A percentile compares a stretch with the other conserved stretches of the same genome.
These are phyloP conservation scores for Dendrostoma leiphaemia DNA, from an alignment of 2,329 filamentous ascomycete genomes.

Conservation along the genomic window DNA sequence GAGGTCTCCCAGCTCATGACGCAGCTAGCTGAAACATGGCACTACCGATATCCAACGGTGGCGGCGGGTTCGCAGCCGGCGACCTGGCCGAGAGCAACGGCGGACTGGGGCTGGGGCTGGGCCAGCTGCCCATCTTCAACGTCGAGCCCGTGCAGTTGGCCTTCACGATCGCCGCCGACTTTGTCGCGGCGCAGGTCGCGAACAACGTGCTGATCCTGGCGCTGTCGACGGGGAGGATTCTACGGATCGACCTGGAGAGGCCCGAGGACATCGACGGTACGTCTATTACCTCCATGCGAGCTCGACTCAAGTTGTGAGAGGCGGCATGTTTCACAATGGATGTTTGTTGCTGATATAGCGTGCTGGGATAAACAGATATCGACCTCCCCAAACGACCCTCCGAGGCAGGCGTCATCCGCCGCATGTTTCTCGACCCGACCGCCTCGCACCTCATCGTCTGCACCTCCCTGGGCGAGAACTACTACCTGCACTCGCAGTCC, in stretches of 20 bases:
- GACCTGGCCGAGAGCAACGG: conserved; percentile 51
- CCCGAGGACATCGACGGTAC: conserved; percentile 91
- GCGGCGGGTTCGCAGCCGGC: conserved; percentile 61
- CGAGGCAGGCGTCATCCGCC: conserved; percentile 87
- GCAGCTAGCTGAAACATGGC: conserved; percentile 51
- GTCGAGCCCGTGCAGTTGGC: conserved; percentile 89
- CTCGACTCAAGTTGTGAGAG: too few species aligned
- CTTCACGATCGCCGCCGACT: conserved; percentile 92
- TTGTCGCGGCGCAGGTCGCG: conserved; percentile 92
- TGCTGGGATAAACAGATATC: conserved; percentile 64
- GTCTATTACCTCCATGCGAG: too few species aligned
- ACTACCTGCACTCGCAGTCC: conserved; percentile 95
- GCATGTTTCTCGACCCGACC: conserved; percentile 96
- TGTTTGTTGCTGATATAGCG: not conserved
- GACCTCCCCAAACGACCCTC: conserved; percentile 91
- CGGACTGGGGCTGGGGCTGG: too few species aligned
- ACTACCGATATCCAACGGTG: conserved; percentile 66
- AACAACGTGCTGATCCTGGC: conserved; percentile 96
- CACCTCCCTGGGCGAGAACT: conserved; percentile 91
- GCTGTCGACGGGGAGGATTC: conserved; percentile 84
- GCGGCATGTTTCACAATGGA: too few species aligned
- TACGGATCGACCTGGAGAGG: conserved; percentile 90
- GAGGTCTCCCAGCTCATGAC: conserved; percentile 17
- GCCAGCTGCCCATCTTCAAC: conserved; percentile 85
- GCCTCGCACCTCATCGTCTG: conserved; percentile 91